Evolutionary conservation across 2,329 filamentous ascomycete genomes (phyloP).

Genomic region (Lasiodiplodia gonubiensis): DNA sequence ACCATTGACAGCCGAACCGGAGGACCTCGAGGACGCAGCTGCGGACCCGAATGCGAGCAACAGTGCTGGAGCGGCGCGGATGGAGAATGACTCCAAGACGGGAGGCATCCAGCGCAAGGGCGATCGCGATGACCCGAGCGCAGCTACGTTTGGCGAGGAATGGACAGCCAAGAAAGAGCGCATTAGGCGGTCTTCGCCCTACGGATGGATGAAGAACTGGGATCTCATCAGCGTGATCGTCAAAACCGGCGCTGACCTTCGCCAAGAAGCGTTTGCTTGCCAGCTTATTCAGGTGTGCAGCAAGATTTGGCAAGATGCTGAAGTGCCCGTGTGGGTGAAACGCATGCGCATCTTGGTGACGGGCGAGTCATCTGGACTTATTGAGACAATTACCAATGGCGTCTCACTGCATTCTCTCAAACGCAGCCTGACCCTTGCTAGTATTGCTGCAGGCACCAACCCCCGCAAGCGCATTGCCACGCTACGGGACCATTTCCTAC

Average conservation of each 20-base stretch:
- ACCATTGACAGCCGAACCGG: slow-evolving; percentile 54
- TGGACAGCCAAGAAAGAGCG: slow-evolving; percentile 86
- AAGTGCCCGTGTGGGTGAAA: slow-evolving; percentile 83
- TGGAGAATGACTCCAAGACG: slow-evolving; percentile 90
- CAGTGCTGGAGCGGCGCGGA: slow-evolving; percentile 77
- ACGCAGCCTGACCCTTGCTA: slow-evolving; percentile 77
- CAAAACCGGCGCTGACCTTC: slow-evolving; percentile 81
- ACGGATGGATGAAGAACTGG: slow-evolving; percentile 91
- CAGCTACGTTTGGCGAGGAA: slow-evolving; percentile 84
- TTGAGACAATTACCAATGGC: slow-evolving; percentile 87
- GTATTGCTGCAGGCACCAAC: slow-evolving; percentile 74
- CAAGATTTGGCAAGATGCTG: slow-evolving; percentile 79
- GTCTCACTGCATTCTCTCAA: slow-evolving; percentile 87
- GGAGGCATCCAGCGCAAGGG: slow-evolving; percentile 80
- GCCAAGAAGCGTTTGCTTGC: slow-evolving; percentile 86
- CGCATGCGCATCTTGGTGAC: slow-evolving; percentile 86
- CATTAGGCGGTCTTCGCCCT: slow-evolving; percentile 81
- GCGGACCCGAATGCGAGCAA: slow-evolving; percentile 61
- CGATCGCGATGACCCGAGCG: slow-evolving; percentile 83
- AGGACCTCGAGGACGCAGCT: slow-evolving; percentile 61
- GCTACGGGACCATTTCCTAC: slow-evolving; percentile 79
- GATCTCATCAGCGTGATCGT: slow-evolving; percentile 86
- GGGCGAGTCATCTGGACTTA: slow-evolving; percentile 81
- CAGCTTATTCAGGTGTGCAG: slow-evolving; percentile 82
- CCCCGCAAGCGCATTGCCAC: slow-evolving; percentile 78